Evolutionary conservation across 768 basidiomycete genomes (phyloP).

Genomic region (Boletales sp.): DNA sequence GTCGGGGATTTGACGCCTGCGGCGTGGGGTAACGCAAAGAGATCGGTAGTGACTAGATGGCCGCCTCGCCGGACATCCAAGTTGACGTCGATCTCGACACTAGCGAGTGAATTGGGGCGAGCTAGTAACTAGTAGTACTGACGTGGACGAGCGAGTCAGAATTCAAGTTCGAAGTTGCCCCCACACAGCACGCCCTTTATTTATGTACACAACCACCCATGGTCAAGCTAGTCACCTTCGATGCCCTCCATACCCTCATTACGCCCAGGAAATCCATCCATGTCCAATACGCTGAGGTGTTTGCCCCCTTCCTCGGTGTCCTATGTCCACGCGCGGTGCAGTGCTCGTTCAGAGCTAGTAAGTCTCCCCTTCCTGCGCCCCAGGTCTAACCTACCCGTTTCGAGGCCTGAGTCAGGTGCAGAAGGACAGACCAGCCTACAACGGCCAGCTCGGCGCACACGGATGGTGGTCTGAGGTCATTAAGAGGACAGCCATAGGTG

Average conservation of each 20-base stretch:
- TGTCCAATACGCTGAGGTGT: conserved; percentile 56
- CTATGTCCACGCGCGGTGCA: conserved; percentile 52
- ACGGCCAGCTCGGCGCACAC: conserved; percentile 40
- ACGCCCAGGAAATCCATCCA: conserved; percentile 65
- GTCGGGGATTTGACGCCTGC: conserved; percentile 27
- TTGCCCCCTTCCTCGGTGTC: conserved; percentile 62
- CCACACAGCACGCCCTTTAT: conserved; percentile 13
- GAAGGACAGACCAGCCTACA: conserved; percentile 56
- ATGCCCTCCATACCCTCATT: conserved; percentile 73
- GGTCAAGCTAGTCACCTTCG: conserved; percentile 73
- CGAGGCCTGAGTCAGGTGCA: conserved; percentile 52
- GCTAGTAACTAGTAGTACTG: no score
- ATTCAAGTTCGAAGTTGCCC: neutral
- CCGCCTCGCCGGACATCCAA: conserved; percentile 16
- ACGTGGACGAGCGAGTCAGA: no score
- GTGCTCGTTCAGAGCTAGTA: conserved; percentile 59
- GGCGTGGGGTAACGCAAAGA: conserved; percentile 20
- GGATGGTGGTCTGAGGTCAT: conserved; percentile 83
- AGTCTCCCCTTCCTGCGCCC: neutral
- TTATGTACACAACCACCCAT: conserved; percentile 13
- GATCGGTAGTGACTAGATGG: conserved; percentile 8
- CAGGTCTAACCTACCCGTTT: conserved; percentile 4
- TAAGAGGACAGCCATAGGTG: conserved; percentile 66
- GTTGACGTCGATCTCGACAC: conserved; percentile 13
- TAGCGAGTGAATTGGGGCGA: no score